Conservation (phyloP, 225 moss, liverwort and hornwort genomes). For the Bryoerythrophyllum caledonicum region DNA sequence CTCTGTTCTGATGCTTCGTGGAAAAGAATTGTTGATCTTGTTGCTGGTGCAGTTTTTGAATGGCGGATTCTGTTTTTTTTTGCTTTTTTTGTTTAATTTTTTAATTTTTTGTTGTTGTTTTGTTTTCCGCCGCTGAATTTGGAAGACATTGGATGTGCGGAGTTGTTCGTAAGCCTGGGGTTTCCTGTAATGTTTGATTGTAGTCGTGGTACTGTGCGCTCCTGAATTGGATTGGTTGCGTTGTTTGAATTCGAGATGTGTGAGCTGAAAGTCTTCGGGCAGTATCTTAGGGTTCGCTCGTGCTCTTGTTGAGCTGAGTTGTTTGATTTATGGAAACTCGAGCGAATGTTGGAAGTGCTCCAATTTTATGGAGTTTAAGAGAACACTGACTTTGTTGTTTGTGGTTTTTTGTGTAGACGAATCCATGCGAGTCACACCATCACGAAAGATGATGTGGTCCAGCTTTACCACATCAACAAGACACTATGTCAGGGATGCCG, state of each 20-base stretch:
- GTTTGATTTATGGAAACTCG: constrained; percentile 1
- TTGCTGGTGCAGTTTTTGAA: background rate
- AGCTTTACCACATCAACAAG: constrained; percentile 85
- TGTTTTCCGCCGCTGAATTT: background rate
- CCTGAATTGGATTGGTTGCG: constrained; percentile 1
- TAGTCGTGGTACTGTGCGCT: constrained; percentile 14
- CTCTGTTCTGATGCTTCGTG: background rate
- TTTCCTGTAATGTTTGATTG: constrained; percentile 1
- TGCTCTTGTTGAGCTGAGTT: constrained; percentile 29
- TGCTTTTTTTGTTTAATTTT: too few relatives aligned
- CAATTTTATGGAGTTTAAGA: too few relatives aligned
- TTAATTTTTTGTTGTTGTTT: background rate
- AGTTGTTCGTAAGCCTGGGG: constrained; percentile 26
- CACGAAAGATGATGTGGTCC: constrained; percentile 69
- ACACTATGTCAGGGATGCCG: constrained; percentile 89
- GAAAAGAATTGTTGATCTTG: too few relatives aligned
- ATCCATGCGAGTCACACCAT: constrained; percentile 75
- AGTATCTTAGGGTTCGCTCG: constrained; percentile 44
- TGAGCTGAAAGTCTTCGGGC: constrained; percentile 31
- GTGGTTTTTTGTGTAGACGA: constrained; percentile 58
- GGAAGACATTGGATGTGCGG: background rate
- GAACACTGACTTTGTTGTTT: background rate
- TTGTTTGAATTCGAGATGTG: constrained; percentile 4
- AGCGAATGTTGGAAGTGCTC: background rate
- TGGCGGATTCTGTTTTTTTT: background rate